phyloP scores from a whole-genome alignment of 306 rosid species.

The Pterocarpus macrocarpus region DNA sequence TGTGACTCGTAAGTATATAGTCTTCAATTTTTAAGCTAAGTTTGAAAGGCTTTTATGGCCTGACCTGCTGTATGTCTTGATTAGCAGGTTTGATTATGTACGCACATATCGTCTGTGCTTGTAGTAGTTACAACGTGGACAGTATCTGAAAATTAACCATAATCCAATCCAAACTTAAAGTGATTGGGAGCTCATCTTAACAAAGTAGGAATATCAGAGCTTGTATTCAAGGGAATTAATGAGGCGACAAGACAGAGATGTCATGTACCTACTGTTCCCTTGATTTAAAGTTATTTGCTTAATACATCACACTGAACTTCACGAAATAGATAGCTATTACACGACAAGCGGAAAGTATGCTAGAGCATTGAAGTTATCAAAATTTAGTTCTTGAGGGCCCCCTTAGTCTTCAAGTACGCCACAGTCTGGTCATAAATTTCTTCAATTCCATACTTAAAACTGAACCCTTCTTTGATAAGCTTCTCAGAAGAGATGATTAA shows the following conservation, averaged over 20 bases:
- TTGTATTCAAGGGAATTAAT: neutral
- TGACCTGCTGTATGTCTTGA: conserved; percentile 2
- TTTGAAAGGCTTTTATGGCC: neutral
- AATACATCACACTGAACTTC: neutral
- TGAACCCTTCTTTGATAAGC: conserved; percentile 81
- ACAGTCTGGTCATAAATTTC: conserved; percentile 71
- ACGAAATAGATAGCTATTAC: conserved; percentile 14
- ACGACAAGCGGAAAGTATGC: conserved; percentile 18
- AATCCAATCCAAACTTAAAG: neutral
- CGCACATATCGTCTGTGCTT: neutral
- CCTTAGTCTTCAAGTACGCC: conserved; percentile 74
- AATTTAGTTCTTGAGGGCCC: conserved; percentile 57
- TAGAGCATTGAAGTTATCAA: conserved; percentile 13
- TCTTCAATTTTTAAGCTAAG: neutral
- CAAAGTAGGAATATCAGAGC: neutral
- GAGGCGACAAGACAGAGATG: conserved; percentile 19
- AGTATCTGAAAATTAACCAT: conserved; percentile 4
- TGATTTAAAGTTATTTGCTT: conserved; percentile 14
- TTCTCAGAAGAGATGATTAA: conserved; percentile 68
- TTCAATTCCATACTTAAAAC: conserved; percentile 68
- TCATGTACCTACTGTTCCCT: conserved; percentile 26
- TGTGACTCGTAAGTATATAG: neutral
- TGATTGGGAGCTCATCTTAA: neutral
- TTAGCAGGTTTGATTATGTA: neutral
- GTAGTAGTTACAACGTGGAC: neutral